These are phyloP conservation scores for Colletotrichum camelliae DNA, from an alignment of 2,329 filamentous ascomycete genomes.

Conservation along the genomic window DNA sequence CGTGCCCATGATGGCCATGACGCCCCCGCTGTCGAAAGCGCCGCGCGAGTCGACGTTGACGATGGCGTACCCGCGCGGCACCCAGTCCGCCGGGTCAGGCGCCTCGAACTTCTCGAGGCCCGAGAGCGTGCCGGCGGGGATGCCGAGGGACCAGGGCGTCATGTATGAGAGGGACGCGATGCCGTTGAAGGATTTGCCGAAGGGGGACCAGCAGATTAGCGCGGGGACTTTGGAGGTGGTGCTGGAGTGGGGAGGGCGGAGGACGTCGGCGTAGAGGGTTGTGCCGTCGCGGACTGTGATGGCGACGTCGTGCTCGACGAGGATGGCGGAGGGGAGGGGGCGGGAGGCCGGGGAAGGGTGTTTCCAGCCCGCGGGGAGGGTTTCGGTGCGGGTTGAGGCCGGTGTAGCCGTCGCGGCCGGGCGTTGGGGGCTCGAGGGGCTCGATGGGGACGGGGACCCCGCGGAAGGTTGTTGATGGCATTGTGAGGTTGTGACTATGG, in stretches of 20 bases:
- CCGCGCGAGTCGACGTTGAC: conserved; percentile 35
- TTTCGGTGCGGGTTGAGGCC: conserved; percentile 39
- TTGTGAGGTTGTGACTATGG: neutral
- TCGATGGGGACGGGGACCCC: neutral
- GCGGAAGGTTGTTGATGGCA: neutral
- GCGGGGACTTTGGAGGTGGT: conserved; percentile 42
- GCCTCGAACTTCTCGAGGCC: conserved; percentile 34
- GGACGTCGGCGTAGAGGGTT: conserved; percentile 48
- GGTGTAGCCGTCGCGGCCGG: conserved; percentile 13
- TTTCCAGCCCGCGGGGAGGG: conserved; percentile 41
- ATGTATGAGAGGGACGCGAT: conserved; percentile 40
- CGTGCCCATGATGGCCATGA: conserved; percentile 27
- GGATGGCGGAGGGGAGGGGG: conserved; percentile 29
- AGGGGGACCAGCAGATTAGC: conserved; percentile 47
- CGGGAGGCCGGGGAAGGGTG: conserved; percentile 25
- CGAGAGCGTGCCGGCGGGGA: conserved; percentile 28
- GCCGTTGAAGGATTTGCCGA: conserved; percentile 48
- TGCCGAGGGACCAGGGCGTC: conserved; percentile 41
- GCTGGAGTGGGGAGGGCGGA: conserved; percentile 39
- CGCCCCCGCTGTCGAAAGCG: conserved; percentile 26
- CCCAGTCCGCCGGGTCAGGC: conserved; percentile 34
- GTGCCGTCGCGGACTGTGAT: conserved; percentile 43
- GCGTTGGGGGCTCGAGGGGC: neutral
- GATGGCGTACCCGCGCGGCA: conserved; percentile 30
- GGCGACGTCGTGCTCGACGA: conserved; percentile 49